Percentiles rank a stretch among this genome's conserved stretches.
These are phyloP conservation scores for Fraxinus sp. DNA, from an alignment of 305 asterid genomes.

Conservation along the genomic window DNA sequence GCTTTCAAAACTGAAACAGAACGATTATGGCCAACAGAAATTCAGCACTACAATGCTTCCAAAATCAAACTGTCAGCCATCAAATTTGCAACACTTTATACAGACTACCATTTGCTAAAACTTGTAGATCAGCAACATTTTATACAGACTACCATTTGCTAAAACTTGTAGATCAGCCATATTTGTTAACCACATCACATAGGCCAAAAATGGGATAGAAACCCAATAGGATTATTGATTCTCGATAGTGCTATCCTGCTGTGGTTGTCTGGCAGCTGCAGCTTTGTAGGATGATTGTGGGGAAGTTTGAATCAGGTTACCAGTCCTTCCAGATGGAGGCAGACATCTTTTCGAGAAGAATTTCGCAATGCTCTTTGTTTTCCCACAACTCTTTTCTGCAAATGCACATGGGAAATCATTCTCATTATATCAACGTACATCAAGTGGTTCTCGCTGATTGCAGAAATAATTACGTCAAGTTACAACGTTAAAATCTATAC, in stretches of 20 bases:
- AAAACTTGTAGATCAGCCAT: not conserved
- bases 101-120: too few species aligned
- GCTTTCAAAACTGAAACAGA: not conserved
- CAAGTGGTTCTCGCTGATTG: not conserved
- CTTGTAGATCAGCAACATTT: not conserved
- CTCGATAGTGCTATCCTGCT: slow-evolving; percentile 18
- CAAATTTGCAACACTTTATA: not conserved
- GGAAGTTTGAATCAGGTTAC: slow-evolving; percentile 33
- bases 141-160: not conserved
- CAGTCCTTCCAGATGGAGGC: slow-evolving; percentile 44
- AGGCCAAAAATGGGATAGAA: not conserved
- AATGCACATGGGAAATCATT: slow-evolving; percentile 2
- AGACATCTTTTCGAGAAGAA: slow-evolving; percentile 63
- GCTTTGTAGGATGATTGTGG: slow-evolving; percentile 43
- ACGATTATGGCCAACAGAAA: not conserved
- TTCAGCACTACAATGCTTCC: not conserved
- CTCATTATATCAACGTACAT: not conserved
- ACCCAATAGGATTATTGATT: slow-evolving; percentile 11
- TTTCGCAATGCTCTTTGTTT: slow-evolving; percentile 55
- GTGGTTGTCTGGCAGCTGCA: slow-evolving; percentile 17
- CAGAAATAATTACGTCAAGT: not conserved
- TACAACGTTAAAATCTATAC: slow-evolving; percentile 29
- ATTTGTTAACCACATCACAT: not conserved
- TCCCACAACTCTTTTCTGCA: slow-evolving; percentile 44
- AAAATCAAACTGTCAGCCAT: not conserved